Evolutionary conservation across 176 grass and related monocot genomes (phyloP).

Genomic region (Aegilops longissima): DNA sequence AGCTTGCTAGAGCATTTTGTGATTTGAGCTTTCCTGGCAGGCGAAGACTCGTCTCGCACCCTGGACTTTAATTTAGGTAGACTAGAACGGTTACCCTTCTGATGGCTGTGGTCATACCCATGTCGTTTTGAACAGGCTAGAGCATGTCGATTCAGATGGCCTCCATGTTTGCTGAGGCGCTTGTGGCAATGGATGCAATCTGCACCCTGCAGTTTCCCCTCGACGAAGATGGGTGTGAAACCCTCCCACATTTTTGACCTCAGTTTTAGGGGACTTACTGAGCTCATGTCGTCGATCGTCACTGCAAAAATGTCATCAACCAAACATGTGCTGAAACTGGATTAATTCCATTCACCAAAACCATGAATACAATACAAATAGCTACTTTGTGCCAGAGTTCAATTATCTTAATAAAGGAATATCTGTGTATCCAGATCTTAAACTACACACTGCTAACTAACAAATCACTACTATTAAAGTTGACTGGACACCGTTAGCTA

Average conservation of each 20-base stretch:
- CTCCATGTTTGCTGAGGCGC: conserved; percentile 40
- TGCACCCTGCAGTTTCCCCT: conserved; percentile 38
- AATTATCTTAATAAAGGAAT: background rate
- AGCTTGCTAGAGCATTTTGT: conserved; percentile 35
- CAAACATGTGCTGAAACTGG: too few relatives aligned
- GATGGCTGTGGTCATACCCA: background rate
- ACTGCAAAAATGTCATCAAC: background rate
- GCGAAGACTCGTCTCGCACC: conserved; percentile 27
- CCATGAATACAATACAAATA: background rate
- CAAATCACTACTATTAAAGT: background rate
- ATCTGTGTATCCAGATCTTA: background rate
- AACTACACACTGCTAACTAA: conserved; percentile 1
- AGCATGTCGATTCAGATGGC: conserved; percentile 48
- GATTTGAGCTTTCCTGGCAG: conserved; percentile 39
- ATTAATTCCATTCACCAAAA: background rate
- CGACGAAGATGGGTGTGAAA: conserved; percentile 32
- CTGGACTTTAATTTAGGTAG: conserved; percentile 28
- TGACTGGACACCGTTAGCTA: background rate
- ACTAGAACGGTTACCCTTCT: conserved; percentile 24
- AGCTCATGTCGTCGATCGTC: conserved; percentile 24
- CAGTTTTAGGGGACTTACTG: conserved; percentile 26
- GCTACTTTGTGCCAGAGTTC: background rate
- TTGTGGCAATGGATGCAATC: conserved; percentile 48
- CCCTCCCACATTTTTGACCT: conserved; percentile 42
- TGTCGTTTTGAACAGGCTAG: conserved; percentile 35